Conservation (phyloP, 1,284 basidiomycete species). For the Paramarasmius palmivorus region DNA sequence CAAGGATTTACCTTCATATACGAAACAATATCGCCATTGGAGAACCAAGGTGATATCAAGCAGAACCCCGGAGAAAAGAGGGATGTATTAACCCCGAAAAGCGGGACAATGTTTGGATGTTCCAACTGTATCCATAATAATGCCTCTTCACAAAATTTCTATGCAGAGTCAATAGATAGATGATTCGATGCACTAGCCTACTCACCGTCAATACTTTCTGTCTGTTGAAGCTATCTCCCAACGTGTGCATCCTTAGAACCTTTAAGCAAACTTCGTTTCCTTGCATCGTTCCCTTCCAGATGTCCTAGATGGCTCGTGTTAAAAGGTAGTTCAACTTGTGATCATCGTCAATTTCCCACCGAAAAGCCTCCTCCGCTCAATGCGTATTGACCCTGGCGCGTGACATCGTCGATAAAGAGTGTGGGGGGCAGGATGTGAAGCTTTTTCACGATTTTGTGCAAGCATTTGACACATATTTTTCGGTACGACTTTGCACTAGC, state of each 20-base stretch:
- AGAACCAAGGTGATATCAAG: conserved; percentile 16
- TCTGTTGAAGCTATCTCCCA: neutral
- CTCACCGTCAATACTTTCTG: conserved; percentile 8
- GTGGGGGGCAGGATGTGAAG: too few relatives aligned
- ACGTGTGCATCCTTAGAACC: conserved; percentile 13
- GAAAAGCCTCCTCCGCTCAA: too few relatives aligned
- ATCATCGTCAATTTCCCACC: too few relatives aligned
- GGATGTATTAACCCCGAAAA: conserved; percentile 13
- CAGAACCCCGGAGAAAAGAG: conserved; percentile 10
- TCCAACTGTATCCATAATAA: conserved; percentile 15
- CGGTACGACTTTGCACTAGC: too few relatives aligned
- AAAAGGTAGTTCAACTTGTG: too few relatives aligned
- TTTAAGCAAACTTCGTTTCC: conserved; percentile 12
- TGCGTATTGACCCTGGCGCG: too few relatives aligned
- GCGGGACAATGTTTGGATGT: conserved; percentile 15
- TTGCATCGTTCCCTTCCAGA: conserved; percentile 7
- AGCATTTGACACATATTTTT: too few relatives aligned
- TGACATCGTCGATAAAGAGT: too few relatives aligned
- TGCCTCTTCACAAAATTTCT: conserved; percentile 16
- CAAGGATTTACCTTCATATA: conserved; percentile 14
- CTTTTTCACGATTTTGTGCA: too few relatives aligned
- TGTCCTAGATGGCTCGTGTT: conserved; percentile 16
- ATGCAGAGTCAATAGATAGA: neutral
- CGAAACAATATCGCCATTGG: conserved; percentile 11
- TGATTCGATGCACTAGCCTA: neutral